Evolutionary conservation across 352 stramenopile genomes (phyloP).

Genomic region (Blastocystis sp.): DNA sequence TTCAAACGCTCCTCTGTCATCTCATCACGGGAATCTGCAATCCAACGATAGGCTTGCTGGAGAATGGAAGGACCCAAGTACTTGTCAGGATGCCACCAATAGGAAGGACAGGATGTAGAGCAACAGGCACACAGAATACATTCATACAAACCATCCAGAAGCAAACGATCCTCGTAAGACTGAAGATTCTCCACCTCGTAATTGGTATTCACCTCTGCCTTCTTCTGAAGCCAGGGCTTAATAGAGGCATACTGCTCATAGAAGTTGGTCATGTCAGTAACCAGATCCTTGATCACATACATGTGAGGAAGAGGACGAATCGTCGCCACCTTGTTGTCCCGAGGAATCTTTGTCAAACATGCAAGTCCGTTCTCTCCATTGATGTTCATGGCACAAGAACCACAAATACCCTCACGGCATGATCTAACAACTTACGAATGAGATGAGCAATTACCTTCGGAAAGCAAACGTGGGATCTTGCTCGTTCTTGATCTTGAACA

Average conservation of each 20-base stretch:
- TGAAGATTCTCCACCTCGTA: conserved; percentile 27
- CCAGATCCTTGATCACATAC: no score
- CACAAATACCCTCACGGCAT: conserved; percentile 99
- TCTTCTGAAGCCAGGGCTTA: no score
- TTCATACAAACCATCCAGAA: conserved; percentile 98
- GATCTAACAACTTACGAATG: conserved; percentile 93
- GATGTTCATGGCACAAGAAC: conserved; percentile 99
- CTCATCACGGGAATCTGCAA: no score
- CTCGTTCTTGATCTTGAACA: conserved; percentile 99
- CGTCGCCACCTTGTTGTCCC: conserved; percentile 66
- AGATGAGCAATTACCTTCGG: conserved; percentile 88
- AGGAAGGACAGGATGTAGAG: conserved; percentile 92
- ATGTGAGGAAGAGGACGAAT: no score
- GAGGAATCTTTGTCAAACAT: conserved; percentile 89
- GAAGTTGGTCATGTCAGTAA: no score
- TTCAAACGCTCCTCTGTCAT: no score
- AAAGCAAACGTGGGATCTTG: conserved; percentile 95
- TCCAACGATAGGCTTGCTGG: no score
- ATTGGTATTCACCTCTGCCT: conserved; percentile 64
- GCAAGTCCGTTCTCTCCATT: conserved; percentile 94
- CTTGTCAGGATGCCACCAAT: conserved; percentile 75
- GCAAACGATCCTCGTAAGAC: background rate
- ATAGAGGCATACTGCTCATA: no score
- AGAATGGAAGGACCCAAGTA: conserved; percentile 69
- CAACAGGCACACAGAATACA: conserved; percentile 99